These are phyloP conservation scores for Acrocalymma vagum DNA, from an alignment of 2,329 filamentous ascomycete species.

Conservation along the genomic window DNA sequence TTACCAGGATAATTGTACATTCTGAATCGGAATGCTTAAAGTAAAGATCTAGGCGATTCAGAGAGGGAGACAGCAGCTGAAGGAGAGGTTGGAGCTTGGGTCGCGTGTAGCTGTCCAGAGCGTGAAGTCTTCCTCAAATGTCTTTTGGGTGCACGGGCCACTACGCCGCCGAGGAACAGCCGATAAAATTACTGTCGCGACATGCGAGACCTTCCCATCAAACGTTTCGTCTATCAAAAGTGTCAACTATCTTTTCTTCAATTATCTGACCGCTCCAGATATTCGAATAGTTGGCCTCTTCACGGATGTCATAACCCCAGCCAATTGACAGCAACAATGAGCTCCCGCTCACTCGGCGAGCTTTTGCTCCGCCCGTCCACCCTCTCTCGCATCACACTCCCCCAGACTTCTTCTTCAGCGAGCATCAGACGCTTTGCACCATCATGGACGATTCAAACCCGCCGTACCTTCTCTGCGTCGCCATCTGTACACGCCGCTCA, in stretches of 20 bases:
- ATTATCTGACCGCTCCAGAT: background rate
- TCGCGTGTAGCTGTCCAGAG: constrained; percentile 15
- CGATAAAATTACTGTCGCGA: constrained; percentile 34
- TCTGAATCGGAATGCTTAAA: constrained; percentile 7
- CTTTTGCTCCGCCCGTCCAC: constrained; percentile 39
- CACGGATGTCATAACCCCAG: constrained; percentile 4
- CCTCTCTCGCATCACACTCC: constrained; percentile 24
- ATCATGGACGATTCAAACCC: constrained; percentile 24
- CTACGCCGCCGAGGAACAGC: constrained; percentile 7
- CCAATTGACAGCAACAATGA: constrained; percentile 24
- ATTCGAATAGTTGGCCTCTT: background rate
- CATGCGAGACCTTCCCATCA: constrained; percentile 10
- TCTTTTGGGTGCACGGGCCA: constrained; percentile 23
- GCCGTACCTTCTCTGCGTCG: constrained; percentile 16
- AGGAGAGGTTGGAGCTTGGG: constrained; percentile 5
- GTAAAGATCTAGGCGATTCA: background rate
- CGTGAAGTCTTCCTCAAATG: constrained; percentile 17
- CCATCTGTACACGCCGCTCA: constrained; percentile 14
- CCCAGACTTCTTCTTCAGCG: constrained; percentile 13
- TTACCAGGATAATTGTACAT: constrained; percentile 50
- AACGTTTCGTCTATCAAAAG: constrained; percentile 6
- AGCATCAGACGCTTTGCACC: constrained; percentile 14
- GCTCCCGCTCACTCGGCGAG: constrained; percentile 40
- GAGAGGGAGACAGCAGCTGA: background rate
- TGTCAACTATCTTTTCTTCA: background rate